phyloP scores from a whole-genome alignment of 2,329 filamentous ascomycete species.

The Colletotrichum cereale region DNA sequence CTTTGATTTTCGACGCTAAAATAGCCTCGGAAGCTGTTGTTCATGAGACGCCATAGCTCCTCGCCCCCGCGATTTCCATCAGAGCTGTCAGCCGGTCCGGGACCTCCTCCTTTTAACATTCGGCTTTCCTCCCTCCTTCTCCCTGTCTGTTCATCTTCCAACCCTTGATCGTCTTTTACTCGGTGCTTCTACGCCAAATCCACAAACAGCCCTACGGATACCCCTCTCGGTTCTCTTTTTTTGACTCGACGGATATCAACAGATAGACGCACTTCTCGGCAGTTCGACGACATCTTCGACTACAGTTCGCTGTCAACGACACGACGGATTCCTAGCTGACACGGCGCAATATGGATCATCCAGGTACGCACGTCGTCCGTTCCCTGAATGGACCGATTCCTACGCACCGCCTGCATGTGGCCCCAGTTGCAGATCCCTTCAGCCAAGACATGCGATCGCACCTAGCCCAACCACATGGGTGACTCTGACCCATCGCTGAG shows the following conservation, averaged over 20 bases:
- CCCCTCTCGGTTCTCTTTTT: background rate
- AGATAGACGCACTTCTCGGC: background rate
- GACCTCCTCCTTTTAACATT: conserved; percentile 28
- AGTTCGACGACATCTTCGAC: background rate
- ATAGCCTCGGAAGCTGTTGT: background rate
- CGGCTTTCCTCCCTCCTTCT: conserved; percentile 15
- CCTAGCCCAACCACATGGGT: background rate
- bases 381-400: background rate
- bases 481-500: background rate
- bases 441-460: background rate
- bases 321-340: background rate
- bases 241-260: background rate
- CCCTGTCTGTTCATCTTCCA: background rate
- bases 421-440: conserved; percentile 6
- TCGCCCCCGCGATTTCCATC: conserved; percentile 4
- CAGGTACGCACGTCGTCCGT: conserved; percentile 24
- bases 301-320: background rate
- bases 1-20: conserved; percentile 6
- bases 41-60: conserved; percentile 31
- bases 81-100: background rate
- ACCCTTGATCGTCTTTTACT: background rate
- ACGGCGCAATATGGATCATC: conserved; percentile 32
- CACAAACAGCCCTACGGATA: background rate
- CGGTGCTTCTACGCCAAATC: background rate
- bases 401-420: background rate